Percentiles rank a stretch among this genome's conserved stretches.
phyloP scores from a whole-genome alignment of 768 basidiomycete genomes.

The Dioszegia hungarica region DNA sequence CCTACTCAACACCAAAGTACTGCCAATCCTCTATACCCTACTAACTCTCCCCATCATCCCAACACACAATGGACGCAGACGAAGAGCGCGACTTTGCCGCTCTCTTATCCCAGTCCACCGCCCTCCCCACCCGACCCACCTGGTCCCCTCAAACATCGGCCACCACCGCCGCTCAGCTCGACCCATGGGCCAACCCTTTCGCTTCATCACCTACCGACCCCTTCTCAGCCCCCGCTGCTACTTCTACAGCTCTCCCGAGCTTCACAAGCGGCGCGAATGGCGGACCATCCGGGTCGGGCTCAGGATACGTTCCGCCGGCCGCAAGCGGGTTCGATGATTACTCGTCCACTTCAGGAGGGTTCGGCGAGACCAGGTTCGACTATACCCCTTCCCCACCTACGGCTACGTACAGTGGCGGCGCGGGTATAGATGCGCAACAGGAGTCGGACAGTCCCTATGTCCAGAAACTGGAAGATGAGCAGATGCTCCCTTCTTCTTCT shows the following conservation, averaged over 20 bases:
- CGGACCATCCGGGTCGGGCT: not conserved
- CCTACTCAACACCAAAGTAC: too few species aligned
- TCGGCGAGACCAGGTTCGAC: not conserved
- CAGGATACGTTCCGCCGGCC: not conserved
- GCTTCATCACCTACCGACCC: slow-evolving; percentile 17
- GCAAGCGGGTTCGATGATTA: not conserved
- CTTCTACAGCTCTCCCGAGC: slow-evolving; percentile 4
- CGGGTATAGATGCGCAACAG: slow-evolving; percentile 6
- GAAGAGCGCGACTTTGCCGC: slow-evolving; percentile 39
- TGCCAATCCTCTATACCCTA: not conserved
- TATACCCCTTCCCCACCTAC: not conserved
- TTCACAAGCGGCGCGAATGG: too few species aligned
- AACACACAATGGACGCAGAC: slow-evolving; percentile 32
- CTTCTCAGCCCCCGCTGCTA: not conserved
- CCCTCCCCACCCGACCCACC: slow-evolving; percentile 11
- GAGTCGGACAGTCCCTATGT: slow-evolving; percentile 31
- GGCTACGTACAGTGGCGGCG: not conserved
- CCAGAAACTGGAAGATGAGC: slow-evolving; percentile 26
- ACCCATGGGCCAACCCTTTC: slow-evolving; percentile 47
- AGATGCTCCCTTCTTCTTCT: not conserved
- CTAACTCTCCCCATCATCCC: not conserved
- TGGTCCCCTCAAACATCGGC: slow-evolving; percentile 17
- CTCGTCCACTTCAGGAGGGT: not conserved
- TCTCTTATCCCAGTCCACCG: slow-evolving; percentile 31
- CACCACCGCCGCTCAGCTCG: slow-evolving; percentile 9